Evolutionary conservation across 768 basidiomycete species (phyloP).

Genomic region (Mrakia blollopis): DNA sequence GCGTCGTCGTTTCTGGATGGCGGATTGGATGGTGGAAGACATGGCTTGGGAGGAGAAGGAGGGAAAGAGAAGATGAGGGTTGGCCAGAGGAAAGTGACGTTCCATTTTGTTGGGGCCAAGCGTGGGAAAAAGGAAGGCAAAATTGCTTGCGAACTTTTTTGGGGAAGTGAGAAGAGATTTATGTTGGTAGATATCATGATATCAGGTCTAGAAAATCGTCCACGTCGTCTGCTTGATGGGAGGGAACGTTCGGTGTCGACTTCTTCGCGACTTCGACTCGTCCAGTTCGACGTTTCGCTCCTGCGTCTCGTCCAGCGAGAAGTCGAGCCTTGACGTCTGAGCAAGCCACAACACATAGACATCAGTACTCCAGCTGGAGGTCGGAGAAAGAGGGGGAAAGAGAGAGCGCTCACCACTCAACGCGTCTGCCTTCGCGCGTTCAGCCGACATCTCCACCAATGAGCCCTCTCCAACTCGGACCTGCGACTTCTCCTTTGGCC

Average conservation of each 20-base stretch:
- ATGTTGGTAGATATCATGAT: neutral
- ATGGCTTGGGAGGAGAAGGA: neutral
- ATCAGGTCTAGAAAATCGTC: conserved; percentile 20
- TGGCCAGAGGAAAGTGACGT: conserved; percentile 9
- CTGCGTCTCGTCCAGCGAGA: conserved; percentile 5
- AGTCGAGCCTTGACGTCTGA: conserved; percentile 12
- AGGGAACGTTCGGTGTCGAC: neutral
- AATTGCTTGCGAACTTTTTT: neutral
- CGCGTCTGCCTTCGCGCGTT: neutral
- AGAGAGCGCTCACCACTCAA: neutral
- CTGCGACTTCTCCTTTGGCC: neutral
- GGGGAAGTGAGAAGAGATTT: neutral
- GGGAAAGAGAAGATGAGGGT: neutral
- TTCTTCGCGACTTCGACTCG: neutral
- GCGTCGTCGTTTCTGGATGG: conserved; percentile 11
- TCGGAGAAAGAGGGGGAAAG: neutral
- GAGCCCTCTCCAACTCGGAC: neutral
- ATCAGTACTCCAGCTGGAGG: too few relatives aligned
- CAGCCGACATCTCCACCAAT: neutral
- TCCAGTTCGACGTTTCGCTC: neutral
- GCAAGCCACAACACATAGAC: neutral
- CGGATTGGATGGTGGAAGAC: neutral
- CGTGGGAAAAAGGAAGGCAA: neutral
- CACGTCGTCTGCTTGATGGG: conserved; percentile 3
- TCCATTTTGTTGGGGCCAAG: neutral